Conservation (phyloP, 768 basidiomycete genomes). For the Suillus alpinus region DNA sequence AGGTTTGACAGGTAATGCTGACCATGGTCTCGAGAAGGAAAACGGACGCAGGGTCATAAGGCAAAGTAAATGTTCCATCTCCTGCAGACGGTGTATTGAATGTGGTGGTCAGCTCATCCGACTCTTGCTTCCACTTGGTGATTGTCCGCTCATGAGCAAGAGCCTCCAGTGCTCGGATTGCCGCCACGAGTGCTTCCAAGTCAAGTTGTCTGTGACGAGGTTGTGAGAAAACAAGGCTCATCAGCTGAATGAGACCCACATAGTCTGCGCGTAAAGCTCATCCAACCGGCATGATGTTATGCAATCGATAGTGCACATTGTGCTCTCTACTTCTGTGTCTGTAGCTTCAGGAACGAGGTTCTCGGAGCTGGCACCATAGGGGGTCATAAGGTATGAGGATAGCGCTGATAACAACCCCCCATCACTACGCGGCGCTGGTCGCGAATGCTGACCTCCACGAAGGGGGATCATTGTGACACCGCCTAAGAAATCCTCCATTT, state of each 20-base stretch:
- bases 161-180: slow-evolving; percentile 81
- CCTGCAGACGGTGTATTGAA: slow-evolving; percentile 31
- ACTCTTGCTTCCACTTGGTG: slow-evolving; percentile 68
- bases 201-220: slow-evolving; percentile 61
- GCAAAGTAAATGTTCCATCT: slow-evolving; percentile 54
- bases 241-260: slow-evolving; percentile 50
- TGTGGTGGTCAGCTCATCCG: slow-evolving; percentile 51
- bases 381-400: slow-evolving; percentile 95
- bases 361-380: slow-evolving; percentile 78
- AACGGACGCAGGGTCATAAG: slow-evolving; percentile 94
- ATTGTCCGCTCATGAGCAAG: slow-evolving; percentile 89
- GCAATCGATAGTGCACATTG: slow-evolving; percentile 93
- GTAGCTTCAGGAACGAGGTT: slow-evolving; percentile 82
- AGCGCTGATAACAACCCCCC: slow-evolving; percentile 92
- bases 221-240: slow-evolving; percentile 8
- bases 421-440: slow-evolving; percentile 64
- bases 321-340: slow-evolving; percentile 89
- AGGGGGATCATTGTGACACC: slow-evolving; percentile 91
- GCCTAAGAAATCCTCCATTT: slow-evolving; percentile 99
- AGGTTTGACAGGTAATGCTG: slow-evolving; percentile 77
- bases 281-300: slow-evolving; percentile 91
- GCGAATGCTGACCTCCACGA: slow-evolving; percentile 66
- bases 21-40: slow-evolving; percentile 95
- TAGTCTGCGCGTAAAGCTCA: slow-evolving; percentile 90
- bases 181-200: slow-evolving; percentile 75